Conservation (phyloP, 208 protist species). For the Crithidia expoeki region DNA sequence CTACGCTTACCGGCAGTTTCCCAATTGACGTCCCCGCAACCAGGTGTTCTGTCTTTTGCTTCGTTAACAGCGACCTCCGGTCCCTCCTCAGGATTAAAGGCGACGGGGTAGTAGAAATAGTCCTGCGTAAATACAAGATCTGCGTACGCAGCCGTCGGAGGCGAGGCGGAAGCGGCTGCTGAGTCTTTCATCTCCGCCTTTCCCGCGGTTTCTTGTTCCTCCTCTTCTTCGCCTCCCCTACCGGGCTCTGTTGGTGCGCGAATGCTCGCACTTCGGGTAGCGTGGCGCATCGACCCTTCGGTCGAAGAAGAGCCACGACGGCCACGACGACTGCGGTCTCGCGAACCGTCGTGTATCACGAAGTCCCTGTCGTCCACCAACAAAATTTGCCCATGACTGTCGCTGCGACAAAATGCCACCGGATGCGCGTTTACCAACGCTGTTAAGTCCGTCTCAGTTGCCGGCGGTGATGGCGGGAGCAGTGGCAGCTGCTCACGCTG, state of each 20-base stretch:
- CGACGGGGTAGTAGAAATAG: slow-evolving; percentile 29
- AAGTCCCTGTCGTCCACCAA: slow-evolving; percentile 7
- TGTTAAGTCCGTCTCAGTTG: slow-evolving; percentile 4
- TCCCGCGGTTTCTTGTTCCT: not conserved
- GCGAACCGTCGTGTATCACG: not conserved
- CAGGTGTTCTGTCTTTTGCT: not conserved
- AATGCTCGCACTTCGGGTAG: slow-evolving; percentile 9
- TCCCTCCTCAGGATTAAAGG: not conserved
- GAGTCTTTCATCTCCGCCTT: not conserved
- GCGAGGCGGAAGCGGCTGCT: not conserved
- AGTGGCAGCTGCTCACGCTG: not conserved
- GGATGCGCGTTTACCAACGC: slow-evolving; percentile 30
- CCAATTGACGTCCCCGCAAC: not conserved
- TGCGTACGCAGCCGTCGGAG: not conserved
- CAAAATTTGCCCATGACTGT: slow-evolving; percentile 27
- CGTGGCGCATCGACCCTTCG: not conserved
- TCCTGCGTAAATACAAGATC: slow-evolving; percentile 19
- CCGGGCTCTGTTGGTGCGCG: slow-evolving; percentile 1
- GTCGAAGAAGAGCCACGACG: not conserved
- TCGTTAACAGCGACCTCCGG: not conserved
- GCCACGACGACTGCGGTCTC: not conserved
- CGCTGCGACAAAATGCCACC: slow-evolving; percentile 28
- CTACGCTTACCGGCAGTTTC: no score
- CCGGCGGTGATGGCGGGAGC: not conserved
- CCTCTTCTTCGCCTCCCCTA: not conserved